Evolutionary conservation across 2,329 filamentous ascomycete species (phyloP), one percentile per base, ranked within the genome.

Genomic region (Fusarium coffeatum): DNA sequence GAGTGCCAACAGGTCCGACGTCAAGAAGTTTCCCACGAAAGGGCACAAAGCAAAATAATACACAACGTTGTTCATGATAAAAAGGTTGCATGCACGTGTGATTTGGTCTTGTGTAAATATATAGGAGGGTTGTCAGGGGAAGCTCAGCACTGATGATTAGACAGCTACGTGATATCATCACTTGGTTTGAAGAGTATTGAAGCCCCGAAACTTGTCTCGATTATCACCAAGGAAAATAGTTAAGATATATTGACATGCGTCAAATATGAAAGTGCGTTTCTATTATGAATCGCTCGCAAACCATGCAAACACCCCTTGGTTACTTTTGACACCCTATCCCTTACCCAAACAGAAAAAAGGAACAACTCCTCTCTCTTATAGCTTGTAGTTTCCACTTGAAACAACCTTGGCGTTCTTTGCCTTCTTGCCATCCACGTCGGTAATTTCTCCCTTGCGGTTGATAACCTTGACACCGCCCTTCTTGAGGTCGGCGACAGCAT

Each of bases 391-490:
- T 62, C 87, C 85, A 63, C 88, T 88, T 51, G 84, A 85, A 43
- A 81, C 78, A n/a, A 81, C 78, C 77, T 83, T 85, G 37, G 79
- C 80, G 46, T 81, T 84, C 78, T 85, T 85, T 45, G 91, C 86
- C 83, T 92, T 91, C 76, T 92, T 93, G 30, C 94, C 94, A 72
- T 96, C 90, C 34, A 97, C 87, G 81, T 97, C 92, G 20, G 91
- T 90, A 57, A 97, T 83, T 79, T 94, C 91, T 55, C 95, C 95
- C 84, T 93, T 94, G 82, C 92, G 92, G 68, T 94, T 94, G 81
- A 98, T 96, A 64, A 98, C 88, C 85, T 92, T 95, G 74, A 98
- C 95, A 64, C 93, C 93, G 55, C 93, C 94, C 86, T 92, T 93
- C 84, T 91, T 93, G 76, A 95, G 82, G 60, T 91, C 88, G 3